Evolutionary conservation across 2,329 filamentous ascomycete species (phyloP), one percentile per base, ranked within the genome.

Genomic region (Chaetomiaceae sp.): DNA sequence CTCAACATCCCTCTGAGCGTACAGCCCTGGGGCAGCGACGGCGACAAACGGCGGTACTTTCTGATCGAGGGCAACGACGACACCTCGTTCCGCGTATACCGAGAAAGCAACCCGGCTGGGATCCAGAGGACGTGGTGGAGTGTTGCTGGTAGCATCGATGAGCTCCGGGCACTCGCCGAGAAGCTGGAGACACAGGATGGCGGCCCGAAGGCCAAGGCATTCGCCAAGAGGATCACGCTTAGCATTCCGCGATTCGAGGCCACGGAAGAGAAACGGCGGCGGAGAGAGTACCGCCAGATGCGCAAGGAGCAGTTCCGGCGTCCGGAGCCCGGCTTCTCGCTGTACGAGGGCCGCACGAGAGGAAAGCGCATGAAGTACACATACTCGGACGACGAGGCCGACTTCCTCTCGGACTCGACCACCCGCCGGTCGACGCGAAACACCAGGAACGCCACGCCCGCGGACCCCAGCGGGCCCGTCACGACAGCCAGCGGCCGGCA

Each of bases 351-450:
- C 46, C 89, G 94, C 49, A 99, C 95, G 5, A 84, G 94, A 55
- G 94, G 94, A 53, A 97, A 99, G 76, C 88, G 92, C 57, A 88
- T 95, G 73, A 95, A 91, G 70, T 99, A 99, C 67, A 99, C 90
- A 0, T 99, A 89, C 66, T 95, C 91, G 0, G 91, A 96, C 48
- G 89, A 95, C 22, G 89, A 67, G 61, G 86, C 86, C 33, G 83
- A 85, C 15, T 82, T 83, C 47, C 80, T 77, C 52, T 57, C 59
- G n/a, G 82, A 85, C 65, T 85, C 84, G 33, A 79, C 80, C 9
- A 70, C 12, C 19, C 68, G 91, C 75, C 81, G 85, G 6, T 89
- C 89, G 12, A 80, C 83, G 17, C 84, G 92, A 23, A 88, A 90
- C 60, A 90, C 88, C 1, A 81, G 85, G 36, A 79, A 84, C 9